Conservation (phyloP, 441 rosid genomes). For the Mallotus japonicus region DNA sequence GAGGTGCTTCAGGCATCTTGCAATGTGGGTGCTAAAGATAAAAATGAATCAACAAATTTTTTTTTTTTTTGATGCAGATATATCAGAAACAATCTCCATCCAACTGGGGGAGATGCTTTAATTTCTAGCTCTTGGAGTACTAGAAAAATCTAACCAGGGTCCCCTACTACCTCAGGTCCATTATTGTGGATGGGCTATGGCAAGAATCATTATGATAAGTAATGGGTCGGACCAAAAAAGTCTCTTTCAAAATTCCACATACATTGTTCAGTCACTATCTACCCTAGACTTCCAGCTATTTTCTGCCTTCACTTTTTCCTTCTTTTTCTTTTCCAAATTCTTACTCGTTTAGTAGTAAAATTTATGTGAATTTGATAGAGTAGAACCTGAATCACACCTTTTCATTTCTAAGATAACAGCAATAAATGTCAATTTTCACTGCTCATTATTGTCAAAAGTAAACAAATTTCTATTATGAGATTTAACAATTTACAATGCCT, state of each 20-base stretch:
- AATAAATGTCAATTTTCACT: background rate
- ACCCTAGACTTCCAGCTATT: background rate
- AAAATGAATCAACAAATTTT: background rate
- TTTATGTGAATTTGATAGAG: background rate
- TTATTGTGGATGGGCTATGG: constrained; percentile 20
- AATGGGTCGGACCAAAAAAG: constrained; percentile 17
- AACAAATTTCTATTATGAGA: background rate
- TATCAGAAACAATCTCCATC: constrained; percentile 12
- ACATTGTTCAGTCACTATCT: constrained; percentile 17
- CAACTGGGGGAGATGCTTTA: background rate
- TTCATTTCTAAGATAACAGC: background rate
- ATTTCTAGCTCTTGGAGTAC: constrained; percentile 9
- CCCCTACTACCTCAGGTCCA: constrained; percentile 16
- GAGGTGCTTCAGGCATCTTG: background rate
- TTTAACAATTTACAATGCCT: background rate
- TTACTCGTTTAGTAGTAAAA: background rate
- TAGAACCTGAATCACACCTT: background rate
- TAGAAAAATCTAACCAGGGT: constrained; percentile 25
- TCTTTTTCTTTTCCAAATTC: background rate
- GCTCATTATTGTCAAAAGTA: background rate
- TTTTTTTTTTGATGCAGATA: background rate
- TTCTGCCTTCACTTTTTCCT: background rate
- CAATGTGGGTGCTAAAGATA: background rate
- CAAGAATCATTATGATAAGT: constrained; percentile 13
- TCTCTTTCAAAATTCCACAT: constrained; percentile 9